Evolutionary conservation across 2,329 filamentous ascomycete genomes (phyloP).

Genomic region (Akanthomyces uredinophilus): DNA sequence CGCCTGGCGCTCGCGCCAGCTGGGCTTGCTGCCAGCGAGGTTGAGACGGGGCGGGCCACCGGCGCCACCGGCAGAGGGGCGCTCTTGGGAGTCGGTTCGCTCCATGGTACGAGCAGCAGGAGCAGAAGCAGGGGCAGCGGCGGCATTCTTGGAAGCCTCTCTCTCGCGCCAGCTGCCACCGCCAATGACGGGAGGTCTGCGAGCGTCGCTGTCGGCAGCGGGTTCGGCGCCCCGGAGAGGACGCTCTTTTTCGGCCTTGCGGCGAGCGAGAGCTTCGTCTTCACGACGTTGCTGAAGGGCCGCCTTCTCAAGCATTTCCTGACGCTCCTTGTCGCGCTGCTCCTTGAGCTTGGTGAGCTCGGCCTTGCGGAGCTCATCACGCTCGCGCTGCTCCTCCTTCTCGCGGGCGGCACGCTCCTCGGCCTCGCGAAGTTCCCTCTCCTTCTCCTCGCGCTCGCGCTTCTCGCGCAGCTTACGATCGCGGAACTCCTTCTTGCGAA

Average conservation of each 20-base stretch:
- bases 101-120: conserved; percentile 29
- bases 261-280: conserved; percentile 78
- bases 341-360: conserved; percentile 63
- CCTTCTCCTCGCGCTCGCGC: conserved; percentile 77
- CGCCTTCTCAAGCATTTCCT: conserved; percentile 62
- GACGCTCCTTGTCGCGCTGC: conserved; percentile 59
- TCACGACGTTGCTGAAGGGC: conserved; percentile 74
- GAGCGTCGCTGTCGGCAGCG: conserved; percentile 24
- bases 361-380: conserved; percentile 74
- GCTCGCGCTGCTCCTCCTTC: conserved; percentile 76
- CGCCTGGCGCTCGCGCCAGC: conserved; percentile 70
- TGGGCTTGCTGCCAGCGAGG: conserved; percentile 57
- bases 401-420: conserved; percentile 77
- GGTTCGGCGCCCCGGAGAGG: conserved; percentile 30
- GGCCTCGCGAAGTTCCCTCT: conserved; percentile 72
- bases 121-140: conserved; percentile 27
- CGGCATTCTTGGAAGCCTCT: conserved; percentile 27
- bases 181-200: conserved; percentile 30
- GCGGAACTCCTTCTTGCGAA: conserved; percentile 81
- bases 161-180: conserved; percentile 40
- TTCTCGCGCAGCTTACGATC: conserved; percentile 80
- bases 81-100: conserved; percentile 45
- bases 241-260: conserved; percentile 59
- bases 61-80: conserved; percentile 33
- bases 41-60: conserved; percentile 55